Percentiles rank a stretch among this genome's conserved stretches.
Conservation (phyloP, 768 basidiomycete species). For the Postia placenta region DNA sequence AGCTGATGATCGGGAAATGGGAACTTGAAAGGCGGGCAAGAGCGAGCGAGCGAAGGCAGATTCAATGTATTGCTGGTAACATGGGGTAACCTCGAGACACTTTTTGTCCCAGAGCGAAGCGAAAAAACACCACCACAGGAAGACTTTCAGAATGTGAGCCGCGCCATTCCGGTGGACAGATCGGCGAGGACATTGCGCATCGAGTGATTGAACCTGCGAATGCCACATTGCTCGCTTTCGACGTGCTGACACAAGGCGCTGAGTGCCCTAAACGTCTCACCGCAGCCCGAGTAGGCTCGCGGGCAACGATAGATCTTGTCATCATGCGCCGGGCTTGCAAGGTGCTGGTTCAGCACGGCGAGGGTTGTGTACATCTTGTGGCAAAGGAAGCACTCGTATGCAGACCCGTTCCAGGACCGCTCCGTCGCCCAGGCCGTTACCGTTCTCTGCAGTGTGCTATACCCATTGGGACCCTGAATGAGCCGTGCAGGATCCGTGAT, state of each 20-base stretch:
- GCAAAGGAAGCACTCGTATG: slow-evolving; percentile 65
- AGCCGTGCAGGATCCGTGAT: slow-evolving; percentile 55
- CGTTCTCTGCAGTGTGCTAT: background rate
- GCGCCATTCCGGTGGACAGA: background rate
- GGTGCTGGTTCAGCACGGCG: slow-evolving; percentile 49
- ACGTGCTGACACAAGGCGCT: slow-evolving; percentile 61
- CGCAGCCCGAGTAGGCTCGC: slow-evolving; percentile 31
- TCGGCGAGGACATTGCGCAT: slow-evolving; percentile 20
- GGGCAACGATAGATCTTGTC: slow-evolving; percentile 53
- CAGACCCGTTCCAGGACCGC: slow-evolving; percentile 35
- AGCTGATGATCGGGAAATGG: too few relatives aligned
- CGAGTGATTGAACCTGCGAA: slow-evolving; percentile 39
- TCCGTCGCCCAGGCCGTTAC: slow-evolving; percentile 31
- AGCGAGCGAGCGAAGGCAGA: too few relatives aligned
- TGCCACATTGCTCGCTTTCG: slow-evolving; percentile 57
- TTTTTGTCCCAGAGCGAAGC: too few relatives aligned
- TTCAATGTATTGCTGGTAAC: too few relatives aligned
- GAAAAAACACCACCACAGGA: too few relatives aligned
- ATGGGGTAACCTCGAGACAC: too few relatives aligned
- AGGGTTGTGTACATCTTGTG: slow-evolving; percentile 36
- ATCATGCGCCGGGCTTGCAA: slow-evolving; percentile 55
- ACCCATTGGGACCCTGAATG: slow-evolving; percentile 27
- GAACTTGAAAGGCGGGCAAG: too few relatives aligned
- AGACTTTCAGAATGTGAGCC: background rate
- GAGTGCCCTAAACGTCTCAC: slow-evolving; percentile 38